Base-by-base conservation (phyloP, 2,329 filamentous ascomycete genomes). In the Arachnopeziza araneosa region DNA sequence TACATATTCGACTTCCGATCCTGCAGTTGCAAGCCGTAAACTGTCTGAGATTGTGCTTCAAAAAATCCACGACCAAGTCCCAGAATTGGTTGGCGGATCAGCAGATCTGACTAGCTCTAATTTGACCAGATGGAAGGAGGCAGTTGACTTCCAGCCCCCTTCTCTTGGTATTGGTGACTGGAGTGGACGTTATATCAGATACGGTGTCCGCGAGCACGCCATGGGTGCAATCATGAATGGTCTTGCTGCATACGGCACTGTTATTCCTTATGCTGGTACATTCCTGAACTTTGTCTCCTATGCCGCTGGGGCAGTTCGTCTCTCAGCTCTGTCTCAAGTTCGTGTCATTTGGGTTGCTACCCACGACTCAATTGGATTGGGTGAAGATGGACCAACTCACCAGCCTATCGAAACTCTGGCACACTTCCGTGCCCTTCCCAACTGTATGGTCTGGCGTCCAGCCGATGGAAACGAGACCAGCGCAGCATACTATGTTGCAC, bases 241-340 rank as follows among this genome's bases (percentile, higher is more conserved):
- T 80, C 83, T 99, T 62, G 86, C 92, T 66, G 95, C 93, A 65
- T 99, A 98, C 78, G 95, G 95, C 71, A 96, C 92, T 73, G 82
- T 97, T 74, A 88, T 99, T 74, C 95, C 95, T 69, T 96, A 93
- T 70, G 87, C 87, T 68, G 95, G 95, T 79, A 98, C 95, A 72
- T 99, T 99, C 88, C 83, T 99, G 70, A 99, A 98, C 89, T 99
- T 99, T 78, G 92, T 98, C 69, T 98, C 93, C 24, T 99, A 99
- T 77, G 93, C 91, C 69, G 92, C 95, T 67, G 95, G 95, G 78
- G 88, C 95, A 72, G 89, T 98, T 75, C 93, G 95, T 79, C 87
- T 99, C 63, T 96, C 93, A 48, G 87, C 95, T 50, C 85, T 99
- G 69, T 96, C 93, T 53, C 93, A 90, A 77, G 84, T 93, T 76